Base-by-base conservation (phyloP, 768 basidiomycete genomes). In the Tricholoma saponaceum region DNA sequence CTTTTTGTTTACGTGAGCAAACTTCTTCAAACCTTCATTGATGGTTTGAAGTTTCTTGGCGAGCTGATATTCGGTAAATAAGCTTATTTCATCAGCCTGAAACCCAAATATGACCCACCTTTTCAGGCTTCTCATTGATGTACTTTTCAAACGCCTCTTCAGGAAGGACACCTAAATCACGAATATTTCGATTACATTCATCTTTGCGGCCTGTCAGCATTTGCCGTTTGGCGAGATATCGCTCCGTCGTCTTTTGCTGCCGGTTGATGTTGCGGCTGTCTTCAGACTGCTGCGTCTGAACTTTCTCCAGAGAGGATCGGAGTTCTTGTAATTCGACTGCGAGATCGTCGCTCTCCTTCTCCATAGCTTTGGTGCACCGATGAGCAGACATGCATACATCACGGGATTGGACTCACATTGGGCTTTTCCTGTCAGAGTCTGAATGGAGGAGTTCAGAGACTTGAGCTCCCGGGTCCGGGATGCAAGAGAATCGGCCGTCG, bases 121-220 rank as follows among this genome's bases (percentile, higher is more conserved):
- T 81, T 64, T 98, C 94, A n/a, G 91, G 80, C 67, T 90, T 88
- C 62, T 92, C 90, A 50, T 81, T 85, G 9, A 87, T 89, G 67
- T 98, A 96, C 72, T 98, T 98, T 68, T 92, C 87, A 64, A 95
- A 98, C 0, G 97, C 97, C 70, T 98, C 96, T 72, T 98, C 95
- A 0, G 97, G 97, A 14, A 98, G 73, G 0, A 98, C 95, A 33
- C 97, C 97, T 12, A 99, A 82, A 65, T 98, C 97, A 51, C 97
- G 87, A 61, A 98, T 97, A 70, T 90, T 95, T 64, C 94, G 84
- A 68, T 91, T 96, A 68, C 93, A 95, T 65, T 98, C 96, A 57
- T 98, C 96, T 69, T 92, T 93, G 47, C 95, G 84, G 37, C 81
- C 80, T 20, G 82, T 64, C 13, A 98, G 77, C 78, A 97, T 90